A percentile compares a stretch with the other conserved stretches of the same genome.
phyloP scores from a whole-genome alignment of 441 rosid species.

The Breynia disticha region DNA sequence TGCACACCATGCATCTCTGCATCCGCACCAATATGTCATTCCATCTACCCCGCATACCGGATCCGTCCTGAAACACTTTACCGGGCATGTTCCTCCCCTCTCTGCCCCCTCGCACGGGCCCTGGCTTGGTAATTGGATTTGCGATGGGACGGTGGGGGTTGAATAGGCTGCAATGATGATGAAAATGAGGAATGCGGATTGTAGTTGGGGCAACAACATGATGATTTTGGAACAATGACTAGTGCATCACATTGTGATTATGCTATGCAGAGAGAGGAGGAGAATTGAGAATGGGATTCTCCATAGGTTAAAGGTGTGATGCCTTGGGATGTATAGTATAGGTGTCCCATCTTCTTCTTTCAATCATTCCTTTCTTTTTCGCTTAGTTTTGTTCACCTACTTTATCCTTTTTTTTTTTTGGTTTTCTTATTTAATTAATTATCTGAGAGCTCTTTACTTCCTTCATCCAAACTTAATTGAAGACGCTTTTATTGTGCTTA shows the following conservation, averaged over 20 bases:
- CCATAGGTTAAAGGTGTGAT: too few species aligned
- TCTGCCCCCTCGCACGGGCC: slow-evolving; percentile 21
- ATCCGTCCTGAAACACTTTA: slow-evolving; percentile 68
- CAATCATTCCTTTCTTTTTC: neutral
- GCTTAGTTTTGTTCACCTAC: neutral
- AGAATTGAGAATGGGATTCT: neutral
- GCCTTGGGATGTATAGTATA: too few species aligned
- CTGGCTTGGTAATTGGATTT: slow-evolving; percentile 6
- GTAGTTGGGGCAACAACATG: neutral
- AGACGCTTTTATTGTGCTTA: too few species aligned
- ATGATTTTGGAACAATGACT: neutral
- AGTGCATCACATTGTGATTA: neutral
- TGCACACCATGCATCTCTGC: slow-evolving; percentile 55
- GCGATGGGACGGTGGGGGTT: slow-evolving; percentile 3
- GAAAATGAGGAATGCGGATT: neutral
- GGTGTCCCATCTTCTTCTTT: neutral
- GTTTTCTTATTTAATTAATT: neutral
- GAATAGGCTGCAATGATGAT: neutral
- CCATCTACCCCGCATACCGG: slow-evolving; percentile 70
- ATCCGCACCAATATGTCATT: slow-evolving; percentile 74
- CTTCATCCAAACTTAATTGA: too few species aligned
- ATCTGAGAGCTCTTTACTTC: too few species aligned
- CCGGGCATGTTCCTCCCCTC: slow-evolving; percentile 36
- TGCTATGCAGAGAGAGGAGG: neutral
- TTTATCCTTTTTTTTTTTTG: neutral